These are phyloP conservation scores for Penicillium atrosanguineum DNA, from an alignment of 495 filamentous ascomycete species.

Conservation along the genomic window DNA sequence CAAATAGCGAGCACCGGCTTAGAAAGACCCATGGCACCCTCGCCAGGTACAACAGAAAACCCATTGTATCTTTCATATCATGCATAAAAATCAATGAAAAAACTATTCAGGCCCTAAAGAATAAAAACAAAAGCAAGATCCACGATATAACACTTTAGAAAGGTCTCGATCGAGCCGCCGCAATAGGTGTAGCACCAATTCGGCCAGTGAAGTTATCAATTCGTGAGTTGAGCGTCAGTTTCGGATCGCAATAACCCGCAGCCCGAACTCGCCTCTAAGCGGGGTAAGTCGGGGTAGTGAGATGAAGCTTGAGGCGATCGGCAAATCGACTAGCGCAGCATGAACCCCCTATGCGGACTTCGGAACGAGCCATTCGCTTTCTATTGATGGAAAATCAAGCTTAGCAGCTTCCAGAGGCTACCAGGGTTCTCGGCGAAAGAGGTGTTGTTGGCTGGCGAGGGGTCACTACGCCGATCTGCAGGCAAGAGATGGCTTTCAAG, in stretches of 20 bases:
- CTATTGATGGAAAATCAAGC: slow-evolving; percentile 16
- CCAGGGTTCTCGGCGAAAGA: background rate
- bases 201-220: too few relatives aligned
- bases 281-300: background rate
- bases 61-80: too few relatives aligned
- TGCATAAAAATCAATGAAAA: too few relatives aligned
- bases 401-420: background rate
- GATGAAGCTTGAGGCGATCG: background rate
- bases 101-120: too few relatives aligned
- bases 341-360: background rate
- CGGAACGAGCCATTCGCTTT: background rate
- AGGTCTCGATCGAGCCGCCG: too few relatives aligned
- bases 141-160: too few relatives aligned
- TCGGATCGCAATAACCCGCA: background rate
- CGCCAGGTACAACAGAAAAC: too few relatives aligned
- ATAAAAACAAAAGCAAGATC: too few relatives aligned
- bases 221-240: background rate
- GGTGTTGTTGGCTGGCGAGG: slow-evolving; percentile 10
- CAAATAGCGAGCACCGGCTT: too few relatives aligned
- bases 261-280: background rate
- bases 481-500: background rate
- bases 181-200: too few relatives aligned
- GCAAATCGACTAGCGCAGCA: background rate
- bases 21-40: too few relatives aligned
- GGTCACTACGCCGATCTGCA: background rate